Evolutionary conservation across 129 eudicot genomes (phyloP).

Genomic region (Deinandra increscens): DNA sequence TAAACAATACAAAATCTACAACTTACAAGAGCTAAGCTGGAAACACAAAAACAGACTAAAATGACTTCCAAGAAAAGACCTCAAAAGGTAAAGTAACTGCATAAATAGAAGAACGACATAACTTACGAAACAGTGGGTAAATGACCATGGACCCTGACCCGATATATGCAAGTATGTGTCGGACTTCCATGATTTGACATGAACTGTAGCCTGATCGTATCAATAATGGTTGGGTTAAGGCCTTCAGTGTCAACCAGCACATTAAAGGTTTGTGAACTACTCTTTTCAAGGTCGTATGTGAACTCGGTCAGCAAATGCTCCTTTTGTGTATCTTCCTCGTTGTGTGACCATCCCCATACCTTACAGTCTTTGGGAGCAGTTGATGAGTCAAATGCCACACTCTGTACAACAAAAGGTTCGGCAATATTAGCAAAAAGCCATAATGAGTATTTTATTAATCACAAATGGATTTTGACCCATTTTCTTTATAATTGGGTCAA

Average conservation of each 20-base stretch:
- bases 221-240: slow-evolving; percentile 31
- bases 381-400: slow-evolving; percentile 80
- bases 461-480: too few species aligned
- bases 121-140: slow-evolving; percentile 38
- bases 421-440: too few species aligned
- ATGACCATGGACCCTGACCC: slow-evolving; percentile 81
- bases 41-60: too few species aligned
- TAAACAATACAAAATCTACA: too few species aligned
- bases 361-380: slow-evolving; percentile 90
- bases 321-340: slow-evolving; percentile 31
- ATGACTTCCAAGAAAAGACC: neutral
- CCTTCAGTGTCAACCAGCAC: slow-evolving; percentile 21
- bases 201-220: slow-evolving; percentile 70
- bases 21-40: too few species aligned
- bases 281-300: slow-evolving; percentile 78
- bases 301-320: slow-evolving; percentile 65
- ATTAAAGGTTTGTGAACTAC: slow-evolving; percentile 76
- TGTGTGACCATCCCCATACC: slow-evolving; percentile 67
- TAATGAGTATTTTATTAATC: too few species aligned
- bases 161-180: slow-evolving; percentile 77
- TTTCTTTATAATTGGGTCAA: too few species aligned
- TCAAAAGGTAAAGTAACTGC: neutral
- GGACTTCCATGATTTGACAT: slow-evolving; percentile 78
- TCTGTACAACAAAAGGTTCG: slow-evolving; percentile 48
- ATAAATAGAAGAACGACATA: neutral